Conservation (phyloP, 371 early-diverging fungal genomes). For the Gilbertella persicaria region DNA sequence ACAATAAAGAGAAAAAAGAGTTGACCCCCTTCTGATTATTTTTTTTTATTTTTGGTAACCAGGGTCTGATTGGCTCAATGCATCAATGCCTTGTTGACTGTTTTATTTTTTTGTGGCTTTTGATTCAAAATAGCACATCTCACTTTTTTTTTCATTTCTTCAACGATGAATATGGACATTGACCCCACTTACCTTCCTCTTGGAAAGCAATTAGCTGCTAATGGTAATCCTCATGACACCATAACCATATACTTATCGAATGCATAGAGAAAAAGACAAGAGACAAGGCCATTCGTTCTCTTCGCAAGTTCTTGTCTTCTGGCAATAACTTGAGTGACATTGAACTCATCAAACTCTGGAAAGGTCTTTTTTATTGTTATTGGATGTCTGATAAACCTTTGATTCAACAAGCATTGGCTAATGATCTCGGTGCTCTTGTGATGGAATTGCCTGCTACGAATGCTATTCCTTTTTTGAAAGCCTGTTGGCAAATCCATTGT, state of each 20-base stretch:
- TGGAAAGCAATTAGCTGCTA: constrained; percentile 67
- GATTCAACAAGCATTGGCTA: constrained; percentile 87
- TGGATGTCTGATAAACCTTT: constrained; percentile 96
- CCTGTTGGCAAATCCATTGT: constrained; percentile 85
- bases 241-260: neutral
- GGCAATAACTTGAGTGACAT: constrained; percentile 58
- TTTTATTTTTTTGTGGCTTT: constrained; percentile 14
- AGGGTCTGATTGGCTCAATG: constrained; percentile 4
- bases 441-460: constrained; percentile 57
- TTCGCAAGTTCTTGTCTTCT: constrained; percentile 62
- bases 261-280: constrained; percentile 78
- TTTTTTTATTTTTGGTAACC: no score
- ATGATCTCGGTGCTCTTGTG: constrained; percentile 70
- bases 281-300: constrained; percentile 78
- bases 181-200: constrained; percentile 45
- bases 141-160: neutral
- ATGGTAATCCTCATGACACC: constrained; percentile 38
- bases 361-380: constrained; percentile 93
- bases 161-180: constrained; percentile 1
- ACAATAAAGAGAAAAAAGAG: constrained; percentile 2
- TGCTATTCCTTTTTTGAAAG: constrained; percentile 66
- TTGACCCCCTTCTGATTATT: neutral
- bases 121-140: neutral
- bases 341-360: constrained; percentile 89
- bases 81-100: neutral